Percentiles rank a stretch among this genome's conserved stretches.
Conservation (phyloP, 768 basidiomycete species). For the Kondoa subrosea region DNA sequence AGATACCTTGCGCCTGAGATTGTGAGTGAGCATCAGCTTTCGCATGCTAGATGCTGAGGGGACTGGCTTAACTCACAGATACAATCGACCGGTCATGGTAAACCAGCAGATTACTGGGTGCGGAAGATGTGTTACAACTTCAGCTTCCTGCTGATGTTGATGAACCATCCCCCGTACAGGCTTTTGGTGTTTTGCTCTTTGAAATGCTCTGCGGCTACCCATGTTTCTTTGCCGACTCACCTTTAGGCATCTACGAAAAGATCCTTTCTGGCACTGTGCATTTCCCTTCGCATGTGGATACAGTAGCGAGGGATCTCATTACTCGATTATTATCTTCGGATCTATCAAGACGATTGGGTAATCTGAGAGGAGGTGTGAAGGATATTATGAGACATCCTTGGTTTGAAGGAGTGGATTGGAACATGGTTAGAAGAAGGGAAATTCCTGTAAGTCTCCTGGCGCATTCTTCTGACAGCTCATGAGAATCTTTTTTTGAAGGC, state of each 20-base stretch:
- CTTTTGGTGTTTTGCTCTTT: slow-evolving; percentile 86
- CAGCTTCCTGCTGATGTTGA: background rate
- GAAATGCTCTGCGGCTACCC: slow-evolving; percentile 98
- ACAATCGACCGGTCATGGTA: slow-evolving; percentile 90
- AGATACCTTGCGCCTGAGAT: slow-evolving; percentile 61
- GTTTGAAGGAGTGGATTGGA: slow-evolving; percentile 63
- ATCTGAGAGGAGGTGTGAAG: slow-evolving; percentile 61
- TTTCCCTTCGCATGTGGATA: slow-evolving; percentile 82
- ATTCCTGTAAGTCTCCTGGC: slow-evolving; percentile 47
- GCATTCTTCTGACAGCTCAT: background rate
- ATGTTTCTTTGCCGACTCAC: slow-evolving; percentile 89
- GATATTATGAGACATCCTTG: slow-evolving; percentile 83
- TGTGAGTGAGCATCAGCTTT: background rate
- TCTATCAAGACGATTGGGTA: slow-evolving; percentile 75
- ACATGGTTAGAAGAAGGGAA: slow-evolving; percentile 63
- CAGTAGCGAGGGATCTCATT: slow-evolving; percentile 73
- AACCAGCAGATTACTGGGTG: slow-evolving; percentile 93
- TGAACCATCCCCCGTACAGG: slow-evolving; percentile 33
- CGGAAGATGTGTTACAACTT: background rate
- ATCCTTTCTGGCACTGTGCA: slow-evolving; percentile 73
- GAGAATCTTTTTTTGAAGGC: slow-evolving; percentile 40
- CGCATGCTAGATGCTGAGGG: background rate
- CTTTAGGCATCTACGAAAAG: slow-evolving; percentile 95
- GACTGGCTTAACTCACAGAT: slow-evolving; percentile 35
- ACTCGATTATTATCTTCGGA: slow-evolving; percentile 78